Conservation (phyloP, 257 asterid genomes). For the Solanum virginianum region DNA sequence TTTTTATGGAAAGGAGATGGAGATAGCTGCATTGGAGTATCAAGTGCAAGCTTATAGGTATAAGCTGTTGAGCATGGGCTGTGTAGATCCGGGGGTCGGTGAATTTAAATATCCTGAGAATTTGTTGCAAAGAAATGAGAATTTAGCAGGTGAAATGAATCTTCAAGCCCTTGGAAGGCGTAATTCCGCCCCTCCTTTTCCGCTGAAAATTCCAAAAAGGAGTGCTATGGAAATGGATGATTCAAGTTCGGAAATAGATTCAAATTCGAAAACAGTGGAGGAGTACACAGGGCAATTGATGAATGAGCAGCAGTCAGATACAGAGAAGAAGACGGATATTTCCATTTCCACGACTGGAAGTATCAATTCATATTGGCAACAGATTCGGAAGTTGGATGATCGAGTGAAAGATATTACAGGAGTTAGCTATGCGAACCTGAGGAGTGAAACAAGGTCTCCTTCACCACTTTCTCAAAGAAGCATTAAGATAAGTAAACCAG, state of each 20-base stretch:
- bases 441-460: slow-evolving; percentile 25
- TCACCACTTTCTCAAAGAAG: slow-evolving; percentile 21
- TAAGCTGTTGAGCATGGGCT: slow-evolving; percentile 57
- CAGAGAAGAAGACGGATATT: slow-evolving; percentile 28
- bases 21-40: slow-evolving; percentile 57
- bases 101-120: slow-evolving; percentile 43
- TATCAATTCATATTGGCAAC: slow-evolving; percentile 41
- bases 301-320: slow-evolving; percentile 14
- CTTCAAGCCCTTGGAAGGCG: slow-evolving; percentile 34
- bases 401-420: slow-evolving; percentile 65
- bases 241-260: slow-evolving; percentile 23
- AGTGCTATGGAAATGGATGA: slow-evolving; percentile 24
- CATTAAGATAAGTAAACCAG: slow-evolving; percentile 3
- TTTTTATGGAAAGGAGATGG: slow-evolving; percentile 80
- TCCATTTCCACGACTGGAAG: slow-evolving; percentile 22
- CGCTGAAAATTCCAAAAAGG: slow-evolving; percentile 27
- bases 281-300: slow-evolving; percentile 19
- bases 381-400: slow-evolving; percentile 48
- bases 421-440: slow-evolving; percentile 10
- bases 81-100: slow-evolving; percentile 36
- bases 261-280: slow-evolving; percentile 19
- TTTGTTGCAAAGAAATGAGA: slow-evolving; percentile 37
- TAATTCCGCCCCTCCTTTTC: slow-evolving; percentile 43
- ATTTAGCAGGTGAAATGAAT: slow-evolving; percentile 14
- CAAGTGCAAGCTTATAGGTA: slow-evolving; percentile 72